Conservation (phyloP, 768 basidiomycete genomes). For the Termitomyces eurrhizus region DNA sequence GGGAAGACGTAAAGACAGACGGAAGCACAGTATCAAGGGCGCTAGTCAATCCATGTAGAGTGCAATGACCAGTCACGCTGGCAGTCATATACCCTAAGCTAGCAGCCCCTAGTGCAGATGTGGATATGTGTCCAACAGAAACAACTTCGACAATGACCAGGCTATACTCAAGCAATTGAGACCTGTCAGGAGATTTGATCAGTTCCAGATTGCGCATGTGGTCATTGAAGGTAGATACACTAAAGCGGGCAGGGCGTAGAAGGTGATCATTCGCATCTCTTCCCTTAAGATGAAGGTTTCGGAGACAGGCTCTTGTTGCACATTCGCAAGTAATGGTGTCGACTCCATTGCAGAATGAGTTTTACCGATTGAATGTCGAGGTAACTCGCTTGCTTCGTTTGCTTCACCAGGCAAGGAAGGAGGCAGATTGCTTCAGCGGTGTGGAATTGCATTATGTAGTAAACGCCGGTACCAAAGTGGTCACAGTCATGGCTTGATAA, state of each 20-base stretch:
- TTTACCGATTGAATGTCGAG: background rate
- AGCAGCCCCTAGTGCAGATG: slow-evolving; percentile 80
- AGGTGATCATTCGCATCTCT: slow-evolving; percentile 52
- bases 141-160: slow-evolving; percentile 81
- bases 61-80: slow-evolving; percentile 67
- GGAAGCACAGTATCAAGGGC: slow-evolving; percentile 93
- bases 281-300: slow-evolving; percentile 39
- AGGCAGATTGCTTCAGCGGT: background rate
- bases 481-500: background rate
- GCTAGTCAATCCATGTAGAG: slow-evolving; percentile 75
- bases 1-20: slow-evolving; percentile 86
- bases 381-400: background rate
- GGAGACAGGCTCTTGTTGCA: slow-evolving; percentile 9
- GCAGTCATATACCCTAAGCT: slow-evolving; percentile 72
- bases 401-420: background rate
- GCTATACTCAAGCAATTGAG: slow-evolving; percentile 80
- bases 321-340: slow-evolving; percentile 56
- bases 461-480: background rate
- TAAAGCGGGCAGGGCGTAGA: slow-evolving; percentile 67
- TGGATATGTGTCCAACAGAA: slow-evolving; percentile 89
- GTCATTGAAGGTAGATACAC: slow-evolving; percentile 39
- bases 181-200: slow-evolving; percentile 33
- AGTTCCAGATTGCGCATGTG: background rate
- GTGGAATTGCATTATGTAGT: background rate
- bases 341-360: slow-evolving; percentile 32